phyloP scores from a whole-genome alignment of 2,329 filamentous ascomycete species.

The Xylariales sp. region DNA sequence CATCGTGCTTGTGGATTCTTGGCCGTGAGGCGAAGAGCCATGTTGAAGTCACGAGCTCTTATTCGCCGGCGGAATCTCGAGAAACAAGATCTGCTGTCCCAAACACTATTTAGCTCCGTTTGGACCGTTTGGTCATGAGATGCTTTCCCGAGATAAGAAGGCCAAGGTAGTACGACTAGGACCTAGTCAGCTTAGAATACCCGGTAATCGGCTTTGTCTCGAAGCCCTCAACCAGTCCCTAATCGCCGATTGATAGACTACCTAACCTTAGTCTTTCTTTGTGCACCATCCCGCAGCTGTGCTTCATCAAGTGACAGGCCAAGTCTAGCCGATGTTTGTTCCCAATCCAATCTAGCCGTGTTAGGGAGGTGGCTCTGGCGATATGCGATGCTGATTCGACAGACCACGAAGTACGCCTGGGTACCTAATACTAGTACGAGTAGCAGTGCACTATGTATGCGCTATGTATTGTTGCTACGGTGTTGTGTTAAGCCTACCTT shows the following conservation, averaged over 20 bases:
- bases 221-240: too few relatives aligned
- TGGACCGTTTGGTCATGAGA: slow-evolving; percentile 24
- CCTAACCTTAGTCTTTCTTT: background rate
- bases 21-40: slow-evolving; percentile 7
- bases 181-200: too few relatives aligned
- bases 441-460: too few relatives aligned
- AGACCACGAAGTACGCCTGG: too few relatives aligned
- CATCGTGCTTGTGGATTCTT: slow-evolving; percentile 27
- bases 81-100: slow-evolving; percentile 6
- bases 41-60: background rate
- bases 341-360: background rate
- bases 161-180: background rate
- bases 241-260: too few relatives aligned
- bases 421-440: background rate
- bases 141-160: slow-evolving; percentile 35
- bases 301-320: slow-evolving; percentile 6
- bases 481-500: too few relatives aligned
- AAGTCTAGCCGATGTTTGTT: background rate
- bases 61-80: slow-evolving; percentile 15
- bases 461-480: too few relatives aligned
- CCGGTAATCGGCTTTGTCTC: too few relatives aligned
- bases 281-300: background rate
- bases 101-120: background rate
- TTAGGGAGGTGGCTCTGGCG: background rate
- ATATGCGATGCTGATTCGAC: background rate